Percentiles rank a stretch among this genome's conserved stretches.
These are phyloP conservation scores for Zygoascus biomembranicola DNA, from an alignment of 805 yeast species.

Conservation along the genomic window DNA sequence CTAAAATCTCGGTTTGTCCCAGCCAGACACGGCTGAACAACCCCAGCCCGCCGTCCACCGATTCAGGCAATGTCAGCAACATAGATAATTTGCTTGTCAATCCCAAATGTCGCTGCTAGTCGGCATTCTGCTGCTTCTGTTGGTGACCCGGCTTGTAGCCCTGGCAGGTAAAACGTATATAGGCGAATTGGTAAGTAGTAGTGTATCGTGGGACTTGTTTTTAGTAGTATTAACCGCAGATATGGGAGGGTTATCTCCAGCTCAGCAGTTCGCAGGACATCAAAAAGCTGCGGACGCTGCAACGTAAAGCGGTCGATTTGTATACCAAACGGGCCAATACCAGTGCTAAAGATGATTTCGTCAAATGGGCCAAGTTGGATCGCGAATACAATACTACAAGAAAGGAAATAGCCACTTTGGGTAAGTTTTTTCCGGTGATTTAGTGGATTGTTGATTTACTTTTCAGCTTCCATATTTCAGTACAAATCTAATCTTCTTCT, in stretches of 20 bases:
- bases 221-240: neutral
- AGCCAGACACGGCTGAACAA: neutral
- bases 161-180: neutral
- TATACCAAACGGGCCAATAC: conserved; percentile 49
- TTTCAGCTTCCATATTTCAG: neutral
- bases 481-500: conserved; percentile 11
- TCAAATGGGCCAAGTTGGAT: conserved; percentile 90
- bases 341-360: conserved; percentile 89
- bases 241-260: conserved; percentile 34
- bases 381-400: conserved; percentile 55
- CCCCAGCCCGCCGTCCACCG: neutral
- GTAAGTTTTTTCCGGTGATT: conserved; percentile 4
- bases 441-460: neutral
- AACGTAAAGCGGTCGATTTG: conserved; percentile 39
- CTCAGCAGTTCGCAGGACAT: conserved; percentile 31
- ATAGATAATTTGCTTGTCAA: neutral
- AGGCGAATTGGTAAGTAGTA: neutral
- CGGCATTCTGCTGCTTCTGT: conserved; percentile 1
- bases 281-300: conserved; percentile 27
- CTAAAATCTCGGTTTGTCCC: neutral
- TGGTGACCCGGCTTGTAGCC: neutral
- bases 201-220: too few species aligned
- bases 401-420: conserved; percentile 39
- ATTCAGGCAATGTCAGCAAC: neutral
- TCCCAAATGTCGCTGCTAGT: neutral